These are phyloP conservation scores for Acanthamoeba royreba DNA, from an alignment of 208 protist species.

Conservation along the genomic window DNA sequence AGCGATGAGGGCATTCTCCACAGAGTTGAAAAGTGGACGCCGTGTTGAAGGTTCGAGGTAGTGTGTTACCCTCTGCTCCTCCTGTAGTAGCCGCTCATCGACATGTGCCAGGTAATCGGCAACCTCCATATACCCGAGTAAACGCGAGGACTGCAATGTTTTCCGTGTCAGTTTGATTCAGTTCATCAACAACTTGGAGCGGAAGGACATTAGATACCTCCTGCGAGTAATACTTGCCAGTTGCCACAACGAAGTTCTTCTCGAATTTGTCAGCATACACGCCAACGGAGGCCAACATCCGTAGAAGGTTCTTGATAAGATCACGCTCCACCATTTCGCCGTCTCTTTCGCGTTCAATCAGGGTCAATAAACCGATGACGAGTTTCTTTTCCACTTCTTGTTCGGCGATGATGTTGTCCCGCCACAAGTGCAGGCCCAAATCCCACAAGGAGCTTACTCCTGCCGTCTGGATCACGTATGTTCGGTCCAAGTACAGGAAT, in stretches of 20 bases:
- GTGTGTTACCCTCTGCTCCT: constrained; percentile 59
- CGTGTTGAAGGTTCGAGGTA: constrained; percentile 67
- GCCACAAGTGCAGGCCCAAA: constrained; percentile 70
- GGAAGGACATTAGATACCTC: background rate
- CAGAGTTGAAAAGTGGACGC: constrained; percentile 31
- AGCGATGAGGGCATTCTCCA: constrained; percentile 64
- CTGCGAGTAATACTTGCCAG: constrained; percentile 32
- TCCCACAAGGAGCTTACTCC: constrained; percentile 66
- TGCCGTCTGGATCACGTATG: constrained; percentile 68
- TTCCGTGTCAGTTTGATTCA: background rate
- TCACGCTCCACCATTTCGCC: constrained; percentile 53
- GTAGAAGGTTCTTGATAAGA: constrained; percentile 30
- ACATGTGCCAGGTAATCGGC: constrained; percentile 68
- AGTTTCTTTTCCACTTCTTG: constrained; percentile 59
- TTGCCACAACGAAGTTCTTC: constrained; percentile 57
- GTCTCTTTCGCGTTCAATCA: constrained; percentile 62
- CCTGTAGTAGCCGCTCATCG: constrained; percentile 56
- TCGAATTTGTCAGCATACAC: constrained; percentile 70
- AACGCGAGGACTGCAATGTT: background rate
- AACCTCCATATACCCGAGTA: background rate
- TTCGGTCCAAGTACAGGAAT: constrained; percentile 77
- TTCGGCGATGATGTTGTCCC: background rate
- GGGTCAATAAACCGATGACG: constrained; percentile 45
- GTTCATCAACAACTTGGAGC: background rate
- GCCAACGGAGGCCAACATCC: constrained; percentile 47